These are phyloP conservation scores for Globisporangium cederbergense DNA, from an alignment of 352 stramenopile species.

Conservation along the genomic window DNA sequence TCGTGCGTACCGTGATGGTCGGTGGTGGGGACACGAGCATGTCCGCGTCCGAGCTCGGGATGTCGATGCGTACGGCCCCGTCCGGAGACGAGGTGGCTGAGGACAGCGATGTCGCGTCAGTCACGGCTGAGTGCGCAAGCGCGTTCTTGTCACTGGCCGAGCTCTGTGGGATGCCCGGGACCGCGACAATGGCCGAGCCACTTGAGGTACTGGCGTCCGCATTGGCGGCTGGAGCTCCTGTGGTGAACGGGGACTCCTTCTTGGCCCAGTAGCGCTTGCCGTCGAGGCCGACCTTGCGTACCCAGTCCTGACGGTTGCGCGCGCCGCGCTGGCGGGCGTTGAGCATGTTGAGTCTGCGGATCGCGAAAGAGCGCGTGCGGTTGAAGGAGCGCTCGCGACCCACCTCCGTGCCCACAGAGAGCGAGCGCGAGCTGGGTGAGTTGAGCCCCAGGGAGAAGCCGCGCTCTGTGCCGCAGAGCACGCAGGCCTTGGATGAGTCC, in stretches of 20 bases:
- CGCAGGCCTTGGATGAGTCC: slow-evolving; percentile 63
- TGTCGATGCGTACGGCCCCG: slow-evolving; percentile 33
- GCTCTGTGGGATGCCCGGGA: background rate
- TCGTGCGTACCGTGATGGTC: slow-evolving; percentile 8
- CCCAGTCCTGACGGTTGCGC: slow-evolving; percentile 79
- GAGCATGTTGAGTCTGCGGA: slow-evolving; percentile 86
- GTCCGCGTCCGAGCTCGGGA: slow-evolving; percentile 34
- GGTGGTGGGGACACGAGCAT: slow-evolving; percentile 40
- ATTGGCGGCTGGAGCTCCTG: background rate
- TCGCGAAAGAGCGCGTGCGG: slow-evolving; percentile 81
- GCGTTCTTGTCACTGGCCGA: slow-evolving; percentile 16
- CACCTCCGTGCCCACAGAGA: slow-evolving; percentile 42
- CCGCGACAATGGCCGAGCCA: slow-evolving; percentile 8
- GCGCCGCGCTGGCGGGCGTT: slow-evolving; percentile 77
- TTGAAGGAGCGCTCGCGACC: slow-evolving; percentile 70
- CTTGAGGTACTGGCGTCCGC: background rate
- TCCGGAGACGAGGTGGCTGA: slow-evolving; percentile 14
- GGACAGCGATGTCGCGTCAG: slow-evolving; percentile 18
- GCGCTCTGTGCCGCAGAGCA: slow-evolving; percentile 79
- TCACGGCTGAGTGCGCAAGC: slow-evolving; percentile 8
- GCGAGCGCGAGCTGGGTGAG: slow-evolving; percentile 33
- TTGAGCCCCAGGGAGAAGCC: slow-evolving; percentile 71
- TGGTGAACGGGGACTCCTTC: slow-evolving; percentile 48
- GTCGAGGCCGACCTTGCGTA: slow-evolving; percentile 76
- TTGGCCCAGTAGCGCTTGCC: slow-evolving; percentile 85